Evolutionary conservation across 257 asterid genomes (phyloP), one percentile per base, ranked within the genome.

Genomic region (Salvia rosmarinus): DNA sequence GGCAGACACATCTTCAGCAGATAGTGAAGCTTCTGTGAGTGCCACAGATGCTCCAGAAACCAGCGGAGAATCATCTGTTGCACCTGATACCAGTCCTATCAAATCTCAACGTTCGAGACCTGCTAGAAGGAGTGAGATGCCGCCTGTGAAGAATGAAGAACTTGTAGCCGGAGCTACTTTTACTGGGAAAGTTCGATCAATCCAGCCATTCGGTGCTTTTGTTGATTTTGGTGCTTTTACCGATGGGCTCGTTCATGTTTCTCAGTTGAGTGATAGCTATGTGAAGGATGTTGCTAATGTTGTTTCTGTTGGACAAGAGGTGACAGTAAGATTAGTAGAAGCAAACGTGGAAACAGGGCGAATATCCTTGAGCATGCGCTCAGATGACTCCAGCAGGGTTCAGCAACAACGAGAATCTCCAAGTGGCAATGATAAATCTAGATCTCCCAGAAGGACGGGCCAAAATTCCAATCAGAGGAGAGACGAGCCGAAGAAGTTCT

Each of bases 141-240:
- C 98, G 44, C 92, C 98, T 19, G 86, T 95, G 68, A 88, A 82
- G 74, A 87, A 86, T 56, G 99, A 89, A 72, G 90, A 88, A 40
- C 95, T 95, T 71, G 47, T 80, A 51, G 85, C 95, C 0, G 99
- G 99, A 51, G 86, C 96, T 52, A 88, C 90, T 81, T 95, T 89
- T 77, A 70, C 87, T 6, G 99, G 99, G 64, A 95, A 91, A 88
- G 96, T 95, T 47, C 79, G 83, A 76, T 89, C 99, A 0, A 80
- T 95, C 73, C 99, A 91, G 83, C 97, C 98, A 28, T 95, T 95
- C 70, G 99, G 99, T 61, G 99, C 99, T 52, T 95, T 95, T 80
- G 83, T 95, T 63, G 99, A 95, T 77, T 89, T 94, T 68, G 99
- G 99, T 20, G 99, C 99, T 64, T 95, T 86, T 77, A 86, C 98